Evolutionary conservation across 495 filamentous ascomycete genomes (phyloP).

Genomic region (Parachaetomium inaequale): DNA sequence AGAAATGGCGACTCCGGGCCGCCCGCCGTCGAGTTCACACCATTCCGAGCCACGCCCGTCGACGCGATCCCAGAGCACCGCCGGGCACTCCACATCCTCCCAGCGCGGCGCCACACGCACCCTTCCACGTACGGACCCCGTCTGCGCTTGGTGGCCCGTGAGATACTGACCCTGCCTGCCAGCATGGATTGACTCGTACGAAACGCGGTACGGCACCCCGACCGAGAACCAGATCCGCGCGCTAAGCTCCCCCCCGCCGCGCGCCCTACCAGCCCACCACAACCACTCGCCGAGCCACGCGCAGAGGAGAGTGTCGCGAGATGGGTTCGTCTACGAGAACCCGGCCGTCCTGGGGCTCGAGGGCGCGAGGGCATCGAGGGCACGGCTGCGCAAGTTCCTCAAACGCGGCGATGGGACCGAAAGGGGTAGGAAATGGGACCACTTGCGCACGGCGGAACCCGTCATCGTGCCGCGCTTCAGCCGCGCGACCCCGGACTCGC

Average conservation of each 20-base stretch:
- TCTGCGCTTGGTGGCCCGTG: neutral
- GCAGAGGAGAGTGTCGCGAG: constrained; percentile 48
- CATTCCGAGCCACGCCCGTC: constrained; percentile 26
- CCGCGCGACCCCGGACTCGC: constrained; percentile 37
- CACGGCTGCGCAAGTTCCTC: constrained; percentile 30
- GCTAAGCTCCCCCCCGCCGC: constrained; percentile 41
- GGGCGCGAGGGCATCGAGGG: constrained; percentile 21
- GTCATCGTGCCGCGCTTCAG: constrained; percentile 51
- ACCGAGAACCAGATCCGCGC: constrained; percentile 35
- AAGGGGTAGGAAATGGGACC: constrained; percentile 55
- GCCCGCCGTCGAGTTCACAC: constrained; percentile 27
- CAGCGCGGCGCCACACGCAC: constrained; percentile 29
- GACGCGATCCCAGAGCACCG: constrained; percentile 17
- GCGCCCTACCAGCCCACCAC: constrained; percentile 56
- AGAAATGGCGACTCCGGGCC: constrained; percentile 22
- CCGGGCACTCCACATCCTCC: constrained; percentile 6
- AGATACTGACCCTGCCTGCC: constrained; percentile 19
- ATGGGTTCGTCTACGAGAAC: constrained; percentile 51
- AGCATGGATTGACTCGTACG: constrained; percentile 57
- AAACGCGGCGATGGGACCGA: constrained; percentile 34
- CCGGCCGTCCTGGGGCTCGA: constrained; percentile 27
- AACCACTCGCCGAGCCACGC: constrained; percentile 51
- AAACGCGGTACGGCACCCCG: constrained; percentile 35
- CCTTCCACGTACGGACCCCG: constrained; percentile 39
- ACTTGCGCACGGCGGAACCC: constrained; percentile 51